Conservation (phyloP, 1,139 yeast genomes). For the Yamadazyma diddensiae region DNA sequence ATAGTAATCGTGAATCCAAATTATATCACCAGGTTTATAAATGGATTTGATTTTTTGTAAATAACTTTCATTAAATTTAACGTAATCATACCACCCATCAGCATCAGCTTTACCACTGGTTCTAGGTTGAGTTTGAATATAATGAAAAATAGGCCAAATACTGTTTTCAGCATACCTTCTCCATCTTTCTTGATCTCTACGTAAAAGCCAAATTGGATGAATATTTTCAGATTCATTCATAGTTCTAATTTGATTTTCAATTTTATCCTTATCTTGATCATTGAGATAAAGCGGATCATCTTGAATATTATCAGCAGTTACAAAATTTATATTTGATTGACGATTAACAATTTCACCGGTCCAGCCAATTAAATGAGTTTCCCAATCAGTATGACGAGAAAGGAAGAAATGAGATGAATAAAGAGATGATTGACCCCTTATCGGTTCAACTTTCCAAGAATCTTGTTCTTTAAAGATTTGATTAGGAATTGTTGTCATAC, state of each 20-base stretch:
- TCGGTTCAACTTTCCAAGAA: conserved; percentile 56
- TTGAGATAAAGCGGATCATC: conserved; percentile 64
- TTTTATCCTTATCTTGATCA: conserved; percentile 49
- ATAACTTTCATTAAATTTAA: conserved; percentile 84
- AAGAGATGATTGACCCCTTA: conserved; percentile 83
- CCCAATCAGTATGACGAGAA: conserved; percentile 72
- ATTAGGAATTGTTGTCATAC: conserved; percentile 66
- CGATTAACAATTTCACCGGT: conserved; percentile 75
- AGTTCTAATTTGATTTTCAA: conserved; percentile 42
- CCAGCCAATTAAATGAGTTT: conserved; percentile 89
- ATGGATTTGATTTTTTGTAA: conserved; percentile 70
- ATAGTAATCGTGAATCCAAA: conserved; percentile 95
- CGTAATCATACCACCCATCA: conserved; percentile 89
- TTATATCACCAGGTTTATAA: conserved; percentile 86
- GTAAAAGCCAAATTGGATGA: conserved; percentile 84
- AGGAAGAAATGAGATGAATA: conserved; percentile 71
- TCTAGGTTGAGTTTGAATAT: conserved; percentile 68
- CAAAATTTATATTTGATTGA: conserved; percentile 16
- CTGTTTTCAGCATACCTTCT: conserved; percentile 84
- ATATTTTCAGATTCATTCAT: conserved; percentile 50
- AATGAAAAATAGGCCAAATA: conserved; percentile 94
- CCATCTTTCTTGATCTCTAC: conserved; percentile 78
- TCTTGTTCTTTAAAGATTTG: conserved; percentile 44
- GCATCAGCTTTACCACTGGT: conserved; percentile 67
- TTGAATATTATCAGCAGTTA: conserved; percentile 21